These are phyloP conservation scores for Aotearoamyces nothofagi DNA, from an alignment of 2,329 filamentous ascomycete genomes.

Conservation along the genomic window DNA sequence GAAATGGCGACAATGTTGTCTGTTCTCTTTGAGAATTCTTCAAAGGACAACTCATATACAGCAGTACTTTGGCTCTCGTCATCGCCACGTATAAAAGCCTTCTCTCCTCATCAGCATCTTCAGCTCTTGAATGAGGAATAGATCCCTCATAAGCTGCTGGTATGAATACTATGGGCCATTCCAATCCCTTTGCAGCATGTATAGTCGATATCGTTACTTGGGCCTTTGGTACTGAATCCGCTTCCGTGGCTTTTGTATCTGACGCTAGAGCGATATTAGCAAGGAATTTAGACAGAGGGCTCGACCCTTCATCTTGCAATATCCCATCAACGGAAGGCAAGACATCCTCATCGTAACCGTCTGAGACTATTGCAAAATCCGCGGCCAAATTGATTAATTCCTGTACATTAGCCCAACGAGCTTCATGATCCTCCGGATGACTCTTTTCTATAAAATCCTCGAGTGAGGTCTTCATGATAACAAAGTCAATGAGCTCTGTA, in stretches of 20 bases:
- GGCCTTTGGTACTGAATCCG: conserved; percentile 36
- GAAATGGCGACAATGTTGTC: conserved; percentile 56
- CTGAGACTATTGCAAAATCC: conserved; percentile 38
- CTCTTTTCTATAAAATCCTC: conserved; percentile 57
- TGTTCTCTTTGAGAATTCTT: conserved; percentile 48
- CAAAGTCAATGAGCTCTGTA: conserved; percentile 29
- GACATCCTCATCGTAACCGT: conserved; percentile 31
- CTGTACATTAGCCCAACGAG: conserved; percentile 76
- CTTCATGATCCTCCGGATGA: conserved; percentile 60
- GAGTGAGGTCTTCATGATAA: conserved; percentile 53
- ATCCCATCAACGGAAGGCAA: conserved; percentile 57
- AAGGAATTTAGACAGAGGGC: conserved; percentile 61
- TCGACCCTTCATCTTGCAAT: conserved; percentile 50
- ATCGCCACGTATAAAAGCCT: conserved; percentile 89
- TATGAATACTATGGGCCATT: conserved; percentile 93
- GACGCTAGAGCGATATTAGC: conserved; percentile 79
- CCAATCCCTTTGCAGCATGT: conserved; percentile 86
- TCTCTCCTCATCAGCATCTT: conserved; percentile 78
- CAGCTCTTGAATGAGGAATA: conserved; percentile 76
- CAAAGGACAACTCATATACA: conserved; percentile 73
- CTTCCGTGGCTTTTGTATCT: conserved; percentile 52
- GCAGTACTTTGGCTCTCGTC: conserved; percentile 74
- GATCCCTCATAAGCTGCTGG: conserved; percentile 81
- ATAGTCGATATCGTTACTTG: conserved; percentile 89
- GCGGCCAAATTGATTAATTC: conserved; percentile 70